Conservation (phyloP, 2,329 filamentous ascomycete genomes). For the Ceratocystiopsis minuta region DNA sequence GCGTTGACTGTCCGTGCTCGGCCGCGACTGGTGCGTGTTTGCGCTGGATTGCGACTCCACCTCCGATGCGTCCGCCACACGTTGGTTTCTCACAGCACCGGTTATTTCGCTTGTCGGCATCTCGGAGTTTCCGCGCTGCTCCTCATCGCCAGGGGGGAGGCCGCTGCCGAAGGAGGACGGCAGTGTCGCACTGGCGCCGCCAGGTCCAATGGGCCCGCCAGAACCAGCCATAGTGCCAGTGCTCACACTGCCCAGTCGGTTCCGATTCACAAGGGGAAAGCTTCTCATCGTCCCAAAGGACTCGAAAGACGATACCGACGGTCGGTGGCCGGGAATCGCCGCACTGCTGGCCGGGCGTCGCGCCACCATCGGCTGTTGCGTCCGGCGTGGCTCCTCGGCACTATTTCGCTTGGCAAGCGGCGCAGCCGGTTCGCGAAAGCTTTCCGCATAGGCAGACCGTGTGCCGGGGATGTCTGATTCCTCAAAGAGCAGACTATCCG, state of each 20-base stretch:
- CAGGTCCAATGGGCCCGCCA: too few species aligned
- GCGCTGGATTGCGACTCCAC: too few species aligned
- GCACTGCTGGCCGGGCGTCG: constrained; percentile 26
- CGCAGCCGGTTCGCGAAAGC: neutral
- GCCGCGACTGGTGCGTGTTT: neutral
- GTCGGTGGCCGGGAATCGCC: constrained; percentile 26
- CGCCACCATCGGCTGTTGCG: constrained; percentile 3
- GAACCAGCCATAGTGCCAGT: too few species aligned
- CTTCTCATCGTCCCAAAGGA: constrained; percentile 42
- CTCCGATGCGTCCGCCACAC: neutral
- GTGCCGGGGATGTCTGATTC: neutral
- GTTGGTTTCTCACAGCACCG: constrained; percentile 19
- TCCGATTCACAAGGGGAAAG: constrained; percentile 34
- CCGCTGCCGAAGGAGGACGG: neutral
- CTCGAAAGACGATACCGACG: constrained; percentile 37
- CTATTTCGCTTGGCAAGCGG: constrained; percentile 4
- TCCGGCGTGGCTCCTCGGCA: constrained; percentile 7
- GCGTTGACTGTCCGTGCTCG: constrained; percentile 9
- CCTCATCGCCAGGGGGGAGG: constrained; percentile 22
- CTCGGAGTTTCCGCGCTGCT: constrained; percentile 28
- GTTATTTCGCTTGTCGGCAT: constrained; percentile 30
- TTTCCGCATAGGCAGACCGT: too few species aligned
- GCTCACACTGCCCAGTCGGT: constrained; percentile 4
- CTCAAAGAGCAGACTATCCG: neutral
- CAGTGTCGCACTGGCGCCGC: neutral